phyloP scores from a whole-genome alignment of 495 filamentous ascomycete species.

The Xylaria cubensis region DNA sequence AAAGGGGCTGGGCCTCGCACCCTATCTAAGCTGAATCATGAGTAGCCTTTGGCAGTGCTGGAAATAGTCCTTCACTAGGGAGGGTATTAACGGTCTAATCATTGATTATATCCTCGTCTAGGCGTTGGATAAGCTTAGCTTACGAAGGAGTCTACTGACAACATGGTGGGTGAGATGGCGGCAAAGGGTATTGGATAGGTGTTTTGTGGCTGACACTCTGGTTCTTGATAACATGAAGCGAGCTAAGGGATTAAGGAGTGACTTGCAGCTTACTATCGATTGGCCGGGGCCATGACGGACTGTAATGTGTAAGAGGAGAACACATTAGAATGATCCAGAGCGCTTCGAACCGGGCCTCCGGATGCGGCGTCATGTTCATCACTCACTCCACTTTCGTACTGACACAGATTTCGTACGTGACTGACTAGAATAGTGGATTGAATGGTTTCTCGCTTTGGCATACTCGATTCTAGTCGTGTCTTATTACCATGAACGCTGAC shows the following conservation, averaged over 20 bases:
- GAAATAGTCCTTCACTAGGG: background rate
- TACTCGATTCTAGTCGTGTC: background rate
- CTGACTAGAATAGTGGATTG: constrained; percentile 16
- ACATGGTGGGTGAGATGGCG: background rate
- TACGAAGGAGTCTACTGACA: background rate
- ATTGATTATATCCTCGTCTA: background rate
- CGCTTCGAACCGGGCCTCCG: constrained; percentile 14
- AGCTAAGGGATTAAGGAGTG: background rate
- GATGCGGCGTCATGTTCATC: background rate
- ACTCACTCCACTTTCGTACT: background rate
- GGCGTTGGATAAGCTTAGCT: background rate
- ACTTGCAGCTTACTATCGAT: background rate
- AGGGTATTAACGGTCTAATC: background rate
- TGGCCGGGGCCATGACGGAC: background rate
- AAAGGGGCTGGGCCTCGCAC: constrained; percentile 2
- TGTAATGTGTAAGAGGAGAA: background rate
- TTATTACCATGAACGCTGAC: background rate
- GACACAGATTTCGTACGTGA: background rate
- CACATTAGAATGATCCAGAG: constrained; percentile 7
- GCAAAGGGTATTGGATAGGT: constrained; percentile 5
- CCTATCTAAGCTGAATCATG: constrained; percentile 17
- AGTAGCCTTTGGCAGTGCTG: background rate
- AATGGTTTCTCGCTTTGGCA: background rate
- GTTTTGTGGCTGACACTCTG: constrained; percentile 10
- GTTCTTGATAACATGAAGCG: constrained; percentile 5